A percentile compares a stretch with the other conserved stretches of the same genome.
Conservation (phyloP, 805 yeast species). For the Brettanomyces naardenensis region DNA sequence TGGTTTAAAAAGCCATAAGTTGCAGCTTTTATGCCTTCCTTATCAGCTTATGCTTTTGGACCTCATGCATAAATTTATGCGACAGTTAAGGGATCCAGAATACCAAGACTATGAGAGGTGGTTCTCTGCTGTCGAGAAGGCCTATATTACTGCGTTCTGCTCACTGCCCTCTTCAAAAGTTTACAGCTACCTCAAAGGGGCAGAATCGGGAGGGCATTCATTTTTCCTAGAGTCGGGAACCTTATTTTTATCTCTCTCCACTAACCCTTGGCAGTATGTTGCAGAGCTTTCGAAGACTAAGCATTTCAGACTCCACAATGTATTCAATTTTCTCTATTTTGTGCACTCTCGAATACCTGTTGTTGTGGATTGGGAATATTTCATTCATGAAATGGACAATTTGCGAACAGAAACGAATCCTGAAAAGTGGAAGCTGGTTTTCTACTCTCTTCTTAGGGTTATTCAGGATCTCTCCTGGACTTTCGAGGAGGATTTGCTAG, state of each 20-base stretch:
- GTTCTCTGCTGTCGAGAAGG: conserved; percentile 6
- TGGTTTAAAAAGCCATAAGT: conserved; percentile 4
- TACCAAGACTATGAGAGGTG: conserved; percentile 5
- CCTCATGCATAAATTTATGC: conserved; percentile 12
- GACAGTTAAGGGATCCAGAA: conserved; percentile 4
- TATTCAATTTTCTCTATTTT: conserved; percentile 19
- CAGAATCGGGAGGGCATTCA: conserved; percentile 6
- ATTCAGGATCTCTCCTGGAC: conserved; percentile 21
- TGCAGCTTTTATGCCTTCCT: conserved; percentile 14
- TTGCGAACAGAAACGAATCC: conserved; percentile 4
- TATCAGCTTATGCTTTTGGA: conserved; percentile 15
- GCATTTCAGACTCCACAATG: conserved; percentile 11
- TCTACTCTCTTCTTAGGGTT: conserved; percentile 15
- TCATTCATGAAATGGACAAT: conserved; percentile 14
- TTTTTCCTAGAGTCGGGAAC: conserved; percentile 16
- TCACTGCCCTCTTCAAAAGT: conserved; percentile 12
- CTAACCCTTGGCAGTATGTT: conserved; percentile 22
- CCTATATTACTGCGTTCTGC: conserved; percentile 13
- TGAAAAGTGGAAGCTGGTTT: conserved; percentile 10
- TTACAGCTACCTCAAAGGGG: conserved; percentile 7
- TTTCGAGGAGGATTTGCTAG: conserved; percentile 23
- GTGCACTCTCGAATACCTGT: conserved; percentile 17
- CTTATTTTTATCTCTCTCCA: conserved; percentile 12
- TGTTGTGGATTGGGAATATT: conserved; percentile 25
- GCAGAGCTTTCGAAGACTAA: conserved; percentile 8